A percentile compares a stretch with the other conserved stretches of the same genome.
Conservation (phyloP, 805 yeast genomes). For the Candida insectorum region DNA sequence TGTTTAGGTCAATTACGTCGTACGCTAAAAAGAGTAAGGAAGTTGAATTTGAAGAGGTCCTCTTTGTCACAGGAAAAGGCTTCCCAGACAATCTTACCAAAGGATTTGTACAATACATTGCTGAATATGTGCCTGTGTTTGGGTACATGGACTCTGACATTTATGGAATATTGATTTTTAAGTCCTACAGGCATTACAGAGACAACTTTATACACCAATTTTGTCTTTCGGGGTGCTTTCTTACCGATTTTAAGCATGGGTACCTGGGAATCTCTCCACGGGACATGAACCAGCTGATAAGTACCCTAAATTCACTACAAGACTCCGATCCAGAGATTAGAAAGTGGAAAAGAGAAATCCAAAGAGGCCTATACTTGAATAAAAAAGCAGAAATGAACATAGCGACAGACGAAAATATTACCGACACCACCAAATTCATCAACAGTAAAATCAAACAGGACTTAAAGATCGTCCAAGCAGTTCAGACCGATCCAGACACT, state of each 20-base stretch:
- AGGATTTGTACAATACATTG: slow-evolving; percentile 31
- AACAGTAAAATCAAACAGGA: too few relatives aligned
- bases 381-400: slow-evolving; percentile 59
- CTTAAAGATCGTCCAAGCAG: too few relatives aligned
- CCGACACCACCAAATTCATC: too few relatives aligned
- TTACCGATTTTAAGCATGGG: slow-evolving; percentile 36
- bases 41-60: neutral
- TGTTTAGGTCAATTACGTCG: slow-evolving; percentile 30
- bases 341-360: slow-evolving; percentile 45
- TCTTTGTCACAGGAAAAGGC: slow-evolving; percentile 61
- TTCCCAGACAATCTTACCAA: slow-evolving; percentile 59
- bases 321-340: neutral
- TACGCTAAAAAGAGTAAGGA: slow-evolving; percentile 8
- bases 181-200: slow-evolving; percentile 24
- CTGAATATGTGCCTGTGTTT: slow-evolving; percentile 29
- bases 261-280: slow-evolving; percentile 18
- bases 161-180: slow-evolving; percentile 54
- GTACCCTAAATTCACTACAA: slow-evolving; percentile 7
- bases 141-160: slow-evolving; percentile 65
- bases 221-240: slow-evolving; percentile 34
- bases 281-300: slow-evolving; percentile 18
- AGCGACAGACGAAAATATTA: slow-evolving; percentile 1
- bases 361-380: slow-evolving; percentile 47
- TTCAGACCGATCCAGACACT: too few relatives aligned
- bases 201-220: slow-evolving; percentile 12